Percentiles rank a stretch among this genome's conserved stretches.
Conservation (phyloP, 1,284 basidiomycete genomes). For the Erythrobasidium hasegawianum region DNA sequence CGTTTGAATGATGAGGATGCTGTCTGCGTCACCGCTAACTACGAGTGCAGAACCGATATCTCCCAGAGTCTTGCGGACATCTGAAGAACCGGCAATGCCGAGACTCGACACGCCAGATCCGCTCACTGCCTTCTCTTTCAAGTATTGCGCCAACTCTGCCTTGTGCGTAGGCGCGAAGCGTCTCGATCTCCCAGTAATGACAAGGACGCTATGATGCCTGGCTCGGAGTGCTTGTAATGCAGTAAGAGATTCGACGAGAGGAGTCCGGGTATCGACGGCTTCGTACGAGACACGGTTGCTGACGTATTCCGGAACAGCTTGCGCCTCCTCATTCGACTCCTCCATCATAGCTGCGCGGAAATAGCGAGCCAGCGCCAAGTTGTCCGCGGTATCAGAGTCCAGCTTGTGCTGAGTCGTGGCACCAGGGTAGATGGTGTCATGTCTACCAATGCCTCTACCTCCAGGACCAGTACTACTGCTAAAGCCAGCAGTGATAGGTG, state of each 20-base stretch:
- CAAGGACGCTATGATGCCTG: slow-evolving; percentile 55
- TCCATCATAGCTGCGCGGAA: slow-evolving; percentile 33
- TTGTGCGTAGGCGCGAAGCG: slow-evolving; percentile 61
- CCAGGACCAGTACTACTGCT: slow-evolving; percentile 29
- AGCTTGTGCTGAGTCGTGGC: slow-evolving; percentile 60
- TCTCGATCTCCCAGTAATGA: slow-evolving; percentile 67
- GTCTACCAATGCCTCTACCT: slow-evolving; percentile 38
- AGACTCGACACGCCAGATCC: slow-evolving; percentile 49
- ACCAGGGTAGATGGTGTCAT: slow-evolving; percentile 65
- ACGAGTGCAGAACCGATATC: slow-evolving; percentile 58
- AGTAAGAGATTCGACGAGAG: slow-evolving; percentile 58
- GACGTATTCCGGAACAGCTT: background rate
- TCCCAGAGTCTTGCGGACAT: slow-evolving; percentile 73
- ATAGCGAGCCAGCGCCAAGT: slow-evolving; percentile 51
- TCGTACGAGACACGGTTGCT: slow-evolving; percentile 58
- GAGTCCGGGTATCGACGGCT: slow-evolving; percentile 56
- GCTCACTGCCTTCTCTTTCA: slow-evolving; percentile 55
- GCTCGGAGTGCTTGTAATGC: slow-evolving; percentile 49
- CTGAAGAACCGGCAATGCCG: slow-evolving; percentile 53
- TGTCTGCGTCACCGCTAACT: slow-evolving; percentile 32
- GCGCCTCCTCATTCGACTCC: slow-evolving; percentile 7
- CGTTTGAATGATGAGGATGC: slow-evolving; percentile 28
- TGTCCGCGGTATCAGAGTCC: slow-evolving; percentile 69
- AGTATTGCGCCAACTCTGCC: slow-evolving; percentile 61
- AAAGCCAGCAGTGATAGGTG: slow-evolving; percentile 31